Evolutionary conservation across 306 rosid genomes (phyloP), one percentile per base, ranked within the genome.

Genomic region (Begonia fuchsioides): DNA sequence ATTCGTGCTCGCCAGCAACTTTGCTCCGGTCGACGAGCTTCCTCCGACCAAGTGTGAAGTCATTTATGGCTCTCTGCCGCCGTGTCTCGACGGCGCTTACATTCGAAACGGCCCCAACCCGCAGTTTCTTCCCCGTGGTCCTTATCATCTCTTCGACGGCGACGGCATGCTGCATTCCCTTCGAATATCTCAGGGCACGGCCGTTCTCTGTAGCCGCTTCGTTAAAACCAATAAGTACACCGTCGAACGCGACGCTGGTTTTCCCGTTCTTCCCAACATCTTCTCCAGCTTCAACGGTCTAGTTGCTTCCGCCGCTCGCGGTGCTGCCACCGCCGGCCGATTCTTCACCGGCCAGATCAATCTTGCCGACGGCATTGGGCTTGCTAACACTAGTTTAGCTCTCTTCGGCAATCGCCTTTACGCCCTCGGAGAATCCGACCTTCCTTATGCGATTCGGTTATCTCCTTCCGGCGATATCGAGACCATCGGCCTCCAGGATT

Each of bases 81-180:
- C 72, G 0, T 79, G 69, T 43, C 87, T 81, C 1, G 65, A 78
- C 39, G 97, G 97, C 1, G 93, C 84, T 0, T 90, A 90, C 61
- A 84, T 88, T 17, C 67, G 95, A 50, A 88, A 84, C 48, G 97
- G 97, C 12, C 97, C 97, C 0, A 88, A 88, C 68, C 93, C 97
- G 0, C 97, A 88, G 41, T 78, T 65, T 71, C 84, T 84, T 9
- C 97, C 97, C 0, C 83, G 83, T 5, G 95, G 97, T 12, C 97
- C 93, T 2, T 84, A 88, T 82, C 97, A 88, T 44, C 84, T 88
- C 51, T 84, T 88, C 63, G 95, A 84, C 43, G 93, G 95, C 3
- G 97, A 88, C 48, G 97, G 95, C 2, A 81, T 88, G 97, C 80
- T 88, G 48, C 95, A 88, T 74, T 70, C 77, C 49, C 32, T 88